A percentile compares a stretch with the other conserved stretches of the same genome.
These are phyloP conservation scores for Microdochium bolleyi DNA, from an alignment of 2,329 filamentous ascomycete genomes.

Conservation along the genomic window DNA sequence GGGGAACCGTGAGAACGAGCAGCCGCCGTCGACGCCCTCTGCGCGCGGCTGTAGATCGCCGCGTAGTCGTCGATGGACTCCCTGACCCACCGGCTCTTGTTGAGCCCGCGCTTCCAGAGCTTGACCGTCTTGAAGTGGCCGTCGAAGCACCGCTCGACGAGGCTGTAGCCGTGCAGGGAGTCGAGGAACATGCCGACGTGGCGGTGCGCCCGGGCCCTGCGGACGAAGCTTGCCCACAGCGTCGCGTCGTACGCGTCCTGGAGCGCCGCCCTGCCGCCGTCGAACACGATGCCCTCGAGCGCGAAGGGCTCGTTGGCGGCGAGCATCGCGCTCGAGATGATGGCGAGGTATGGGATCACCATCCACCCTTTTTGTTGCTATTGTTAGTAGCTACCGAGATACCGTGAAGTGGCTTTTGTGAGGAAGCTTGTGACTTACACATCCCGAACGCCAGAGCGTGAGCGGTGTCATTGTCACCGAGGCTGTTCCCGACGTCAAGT, in stretches of 20 bases:
- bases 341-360: slow-evolving; percentile 22
- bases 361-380: slow-evolving; percentile 18
- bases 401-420: no score
- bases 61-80: slow-evolving; percentile 18
- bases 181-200: slow-evolving; percentile 6
- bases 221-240: slow-evolving; percentile 11
- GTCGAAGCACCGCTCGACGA: slow-evolving; percentile 16
- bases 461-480: slow-evolving; percentile 20
- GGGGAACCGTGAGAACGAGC: no score
- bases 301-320: slow-evolving; percentile 19
- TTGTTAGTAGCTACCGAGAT: not conserved
- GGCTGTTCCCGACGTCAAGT: slow-evolving; percentile 14
- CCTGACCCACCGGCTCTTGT: slow-evolving; percentile 20
- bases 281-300: slow-evolving; percentile 20
- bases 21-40: no score
- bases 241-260: slow-evolving; percentile 11
- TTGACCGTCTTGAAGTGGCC: slow-evolving; percentile 19
- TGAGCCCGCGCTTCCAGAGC: slow-evolving; percentile 22
- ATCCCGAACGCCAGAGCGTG: slow-evolving; percentile 23
- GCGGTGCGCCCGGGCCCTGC: slow-evolving; percentile 4
- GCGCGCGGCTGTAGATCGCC: not conserved
- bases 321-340: slow-evolving; percentile 22
- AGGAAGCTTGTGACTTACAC: slow-evolving; percentile 13
- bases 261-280: slow-evolving; percentile 11
- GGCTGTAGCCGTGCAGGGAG: slow-evolving; percentile 12